Percentiles rank a stretch among this genome's conserved stretches.
Conservation (phyloP, 805 yeast genomes). For the Hanseniaspora lindneri region DNA sequence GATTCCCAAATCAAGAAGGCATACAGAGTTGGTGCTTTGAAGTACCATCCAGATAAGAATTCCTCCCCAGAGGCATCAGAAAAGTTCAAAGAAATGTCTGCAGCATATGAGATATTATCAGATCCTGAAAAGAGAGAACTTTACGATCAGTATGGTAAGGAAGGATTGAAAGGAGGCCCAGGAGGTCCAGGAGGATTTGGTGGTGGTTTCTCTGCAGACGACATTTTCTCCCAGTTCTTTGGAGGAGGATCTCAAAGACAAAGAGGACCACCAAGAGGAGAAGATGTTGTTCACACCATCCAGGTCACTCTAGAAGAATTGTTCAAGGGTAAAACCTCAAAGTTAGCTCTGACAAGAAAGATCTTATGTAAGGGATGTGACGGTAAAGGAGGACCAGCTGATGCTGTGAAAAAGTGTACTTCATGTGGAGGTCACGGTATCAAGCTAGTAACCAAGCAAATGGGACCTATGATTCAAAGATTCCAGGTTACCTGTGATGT, state of each 20-base stretch:
- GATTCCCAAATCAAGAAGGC: slow-evolving; percentile 70
- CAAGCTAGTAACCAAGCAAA: slow-evolving; percentile 85
- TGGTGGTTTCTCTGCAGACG: slow-evolving; percentile 28
- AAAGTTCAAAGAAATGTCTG: slow-evolving; percentile 80
- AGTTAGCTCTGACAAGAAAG: slow-evolving; percentile 87
- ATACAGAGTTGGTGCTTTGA: slow-evolving; percentile 68
- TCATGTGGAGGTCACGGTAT: slow-evolving; percentile 87
- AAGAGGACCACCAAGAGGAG: slow-evolving; percentile 78
- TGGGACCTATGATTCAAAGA: slow-evolving; percentile 99
- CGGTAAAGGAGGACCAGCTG: slow-evolving; percentile 93
- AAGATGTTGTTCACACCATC: slow-evolving; percentile 82
- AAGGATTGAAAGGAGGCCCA: slow-evolving; percentile 73
- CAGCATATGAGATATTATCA: slow-evolving; percentile 78
- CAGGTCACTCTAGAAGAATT: slow-evolving; percentile 82
- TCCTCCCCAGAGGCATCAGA: slow-evolving; percentile 87
- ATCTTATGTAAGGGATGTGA: slow-evolving; percentile 78
- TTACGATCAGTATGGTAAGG: slow-evolving; percentile 86
- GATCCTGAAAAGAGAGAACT: slow-evolving; percentile 80
- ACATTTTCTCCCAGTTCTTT: slow-evolving; percentile 56
- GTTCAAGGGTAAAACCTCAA: slow-evolving; percentile 85
- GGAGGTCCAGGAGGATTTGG: slow-evolving; percentile 58
- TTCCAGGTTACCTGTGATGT: slow-evolving; percentile 87
- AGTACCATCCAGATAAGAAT: slow-evolving; percentile 74
- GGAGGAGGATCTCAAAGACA: slow-evolving; percentile 54
- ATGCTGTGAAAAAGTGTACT: slow-evolving; percentile 74